phyloP scores from a whole-genome alignment of 257 asterid genomes.

The Fraxinus quadrangulata region DNA sequence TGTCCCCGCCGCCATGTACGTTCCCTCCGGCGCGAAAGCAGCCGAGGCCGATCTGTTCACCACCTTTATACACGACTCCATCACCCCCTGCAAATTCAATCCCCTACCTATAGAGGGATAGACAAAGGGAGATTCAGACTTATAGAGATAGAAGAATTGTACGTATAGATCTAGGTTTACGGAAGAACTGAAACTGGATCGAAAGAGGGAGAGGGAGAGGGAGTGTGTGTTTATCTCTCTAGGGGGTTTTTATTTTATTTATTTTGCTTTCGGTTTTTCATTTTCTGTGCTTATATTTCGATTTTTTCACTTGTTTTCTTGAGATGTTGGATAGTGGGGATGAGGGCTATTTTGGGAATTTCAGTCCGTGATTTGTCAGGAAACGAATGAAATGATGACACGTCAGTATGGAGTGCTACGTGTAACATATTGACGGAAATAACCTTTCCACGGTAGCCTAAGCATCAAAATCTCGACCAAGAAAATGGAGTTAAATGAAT shows the following conservation, averaged over 20 bases:
- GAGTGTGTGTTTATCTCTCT: conserved; percentile 4
- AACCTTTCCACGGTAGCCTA: background rate
- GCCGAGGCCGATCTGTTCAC: conserved; percentile 95
- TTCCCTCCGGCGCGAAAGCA: conserved; percentile 91
- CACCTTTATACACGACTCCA: conserved; percentile 76
- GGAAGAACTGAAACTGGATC: conserved; percentile 16
- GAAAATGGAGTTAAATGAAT: no score
- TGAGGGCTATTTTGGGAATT: background rate
- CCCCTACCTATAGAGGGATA: conserved; percentile 6
- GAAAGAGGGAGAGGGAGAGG: conserved; percentile 8
- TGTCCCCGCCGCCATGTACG: conserved; percentile 95
- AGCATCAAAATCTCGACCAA: no score
- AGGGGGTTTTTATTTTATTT: background rate
- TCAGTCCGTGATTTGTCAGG: conserved; percentile 20
- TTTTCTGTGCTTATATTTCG: conserved; percentile 1
- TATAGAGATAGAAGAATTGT: conserved; percentile 8
- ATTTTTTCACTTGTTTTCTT: conserved; percentile 2
- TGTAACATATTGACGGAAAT: background rate
- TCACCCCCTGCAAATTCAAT: conserved; percentile 21
- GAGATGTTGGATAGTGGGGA: background rate
- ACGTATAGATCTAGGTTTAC: conserved; percentile 9
- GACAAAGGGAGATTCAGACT: conserved; percentile 1
- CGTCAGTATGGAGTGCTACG: background rate
- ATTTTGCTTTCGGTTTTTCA: conserved; percentile 6
- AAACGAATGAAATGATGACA: conserved; percentile 25